Evolutionary conservation across 805 yeast genomes (phyloP), one percentile per base, ranked within the genome.

Genomic region (Metschnikowia vanudenii): DNA sequence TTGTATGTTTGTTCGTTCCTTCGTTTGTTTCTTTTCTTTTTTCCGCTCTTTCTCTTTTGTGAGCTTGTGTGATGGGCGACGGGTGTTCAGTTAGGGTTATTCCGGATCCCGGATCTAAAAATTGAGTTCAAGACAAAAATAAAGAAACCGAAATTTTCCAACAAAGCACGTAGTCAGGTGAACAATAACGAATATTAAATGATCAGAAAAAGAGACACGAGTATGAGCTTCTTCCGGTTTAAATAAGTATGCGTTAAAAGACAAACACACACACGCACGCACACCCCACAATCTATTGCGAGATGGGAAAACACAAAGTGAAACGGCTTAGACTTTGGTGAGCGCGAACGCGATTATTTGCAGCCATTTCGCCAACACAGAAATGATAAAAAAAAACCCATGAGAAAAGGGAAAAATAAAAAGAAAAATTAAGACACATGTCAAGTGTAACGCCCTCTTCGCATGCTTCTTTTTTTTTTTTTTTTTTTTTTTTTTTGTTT

Each of bases 191-290:
- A 13, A 29, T 6, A 32, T 32, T 4, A 16, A 32, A 32, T 14
- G 14, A 29, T 7, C 13, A n/a, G 32, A 10, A 29, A n/a, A 32
- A 32, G 14, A 32, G 14, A 32, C 35, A 9, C 30, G 14, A 9
- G 8, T 13, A 14, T 13, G 18, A 20, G 28, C 39, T 37, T 37
- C 24, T 11, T 29, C 24, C 29, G 44, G 20, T 18, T 45, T 35
- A 45, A 39, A 39, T 45, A 39, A 38, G 28, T n/a, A 26, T 22
- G 40, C 31, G 41, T 24, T 10, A 20, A 22, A 33, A 39, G 41
- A 45, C 44, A 45, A 45, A 35, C 43, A 39, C 48, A 45, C 46
- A 38, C 44, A 44, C 37, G 37, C 48, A 39, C 48, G 46, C 41
- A 31, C 43, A 36, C 43, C 44, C 48, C 39, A 34, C 39, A 45